These are phyloP conservation scores for Rosa rugosa DNA, from an alignment of 306 rosid genomes.

Conservation along the genomic window DNA sequence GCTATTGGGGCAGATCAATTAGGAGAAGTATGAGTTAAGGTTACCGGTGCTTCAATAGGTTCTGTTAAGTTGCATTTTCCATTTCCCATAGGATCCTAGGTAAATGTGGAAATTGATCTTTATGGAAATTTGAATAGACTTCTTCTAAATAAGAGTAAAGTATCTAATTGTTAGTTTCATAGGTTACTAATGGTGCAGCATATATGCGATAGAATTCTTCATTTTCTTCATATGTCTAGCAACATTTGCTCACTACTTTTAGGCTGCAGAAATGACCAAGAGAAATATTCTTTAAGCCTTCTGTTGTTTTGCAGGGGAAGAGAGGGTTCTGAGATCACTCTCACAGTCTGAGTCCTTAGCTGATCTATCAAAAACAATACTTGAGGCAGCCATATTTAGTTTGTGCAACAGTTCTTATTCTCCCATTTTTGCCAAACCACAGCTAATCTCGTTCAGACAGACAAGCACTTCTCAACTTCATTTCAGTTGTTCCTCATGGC, in stretches of 20 bases:
- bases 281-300: conserved; percentile 17
- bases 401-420: conserved; percentile 12
- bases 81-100: neutral
- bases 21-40: too few species aligned
- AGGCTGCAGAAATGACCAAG: conserved; percentile 13
- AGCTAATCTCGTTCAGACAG: too few species aligned
- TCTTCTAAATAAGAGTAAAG: neutral
- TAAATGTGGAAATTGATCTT: neutral
- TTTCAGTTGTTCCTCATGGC: too few species aligned
- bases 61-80: neutral
- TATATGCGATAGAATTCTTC: neutral
- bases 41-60: too few species aligned
- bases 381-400: conserved; percentile 47
- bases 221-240: conserved; percentile 16
- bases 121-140: conserved; percentile 4
- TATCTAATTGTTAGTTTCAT: conserved; percentile 7
- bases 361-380: conserved; percentile 28
- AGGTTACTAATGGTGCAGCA: neutral
- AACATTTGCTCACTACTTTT: neutral
- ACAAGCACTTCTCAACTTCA: too few species aligned
- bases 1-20: too few species aligned
- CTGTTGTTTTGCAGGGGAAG: conserved; percentile 45
- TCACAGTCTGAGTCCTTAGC: conserved; percentile 17
- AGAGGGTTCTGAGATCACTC: neutral
- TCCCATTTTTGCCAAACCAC: too few species aligned